Base-by-base conservation (phyloP, 345 rosid genomes). In the Barbarea vulgaris region DNA sequence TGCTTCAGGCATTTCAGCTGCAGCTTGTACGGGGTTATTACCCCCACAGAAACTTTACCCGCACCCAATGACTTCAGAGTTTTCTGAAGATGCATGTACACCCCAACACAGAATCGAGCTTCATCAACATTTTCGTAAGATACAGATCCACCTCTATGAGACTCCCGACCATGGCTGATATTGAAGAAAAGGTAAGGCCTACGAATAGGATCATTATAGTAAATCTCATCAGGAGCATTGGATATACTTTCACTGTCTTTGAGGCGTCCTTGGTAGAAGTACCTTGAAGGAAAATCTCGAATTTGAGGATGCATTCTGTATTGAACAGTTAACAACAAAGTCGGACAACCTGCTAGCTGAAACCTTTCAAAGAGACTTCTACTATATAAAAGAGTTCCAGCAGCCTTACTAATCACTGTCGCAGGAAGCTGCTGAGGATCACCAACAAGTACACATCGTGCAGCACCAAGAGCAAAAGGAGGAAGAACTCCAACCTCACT, bases 361-460 rank as follows among this genome's bases (percentile, higher is more conserved):
- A 94, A 94, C 81, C 98, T 91, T 81, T 94, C 98, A 70, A 94
- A 94, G 48, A 94, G 96, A 70, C 98, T 94, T 81, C 98, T 87
- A 78, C 97, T 91, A 70, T 94, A 94, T 57, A 90, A 64, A 64
- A 94, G 85, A 57, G 96, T 94, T 54, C 98, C 98, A 34, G 97
- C 98, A 59, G 96, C 96, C 81, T 94, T 94, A 85, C 97, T 91
- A 68, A 94, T 94, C 37, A 94, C 98, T 33, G 97, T 94, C 36
- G 98, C 98, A 70, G 98, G 97, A 78, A 94, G 98, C 85, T 94
- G 98, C 85, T 94, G 98, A 47, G 98, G 98, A 85, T 94, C 98
- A 57, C 98, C 98, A 8, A 94, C 98, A 80, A 94, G 95, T 77
- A 94, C 98, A 76, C 98, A 94, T 9, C 98, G 82, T 37, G 97